Conservation (phyloP, 176 grass and related monocot species). For the Pontederia crassipes region DNA sequence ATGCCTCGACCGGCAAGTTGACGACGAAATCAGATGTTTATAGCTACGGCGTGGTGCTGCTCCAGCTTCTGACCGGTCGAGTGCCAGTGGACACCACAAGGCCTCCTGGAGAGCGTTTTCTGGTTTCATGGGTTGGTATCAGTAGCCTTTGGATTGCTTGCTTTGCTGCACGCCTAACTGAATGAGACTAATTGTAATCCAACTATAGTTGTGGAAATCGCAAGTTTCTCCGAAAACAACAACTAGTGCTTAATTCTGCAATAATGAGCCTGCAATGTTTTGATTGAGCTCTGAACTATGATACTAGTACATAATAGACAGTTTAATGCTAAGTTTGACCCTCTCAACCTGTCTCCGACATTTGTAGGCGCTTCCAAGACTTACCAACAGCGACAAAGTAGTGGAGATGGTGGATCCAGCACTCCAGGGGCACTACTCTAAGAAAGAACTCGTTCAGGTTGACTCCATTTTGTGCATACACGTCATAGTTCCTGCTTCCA, state of each 20-base stretch:
- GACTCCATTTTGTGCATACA: not conserved
- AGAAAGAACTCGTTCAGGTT: conserved; percentile 85
- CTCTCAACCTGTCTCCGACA: not conserved
- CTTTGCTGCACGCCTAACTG: no score
- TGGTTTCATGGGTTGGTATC: conserved; percentile 66
- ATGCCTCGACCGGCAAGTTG: conserved; percentile 72
- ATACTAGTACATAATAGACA: not conserved
- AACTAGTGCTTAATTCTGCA: no score
- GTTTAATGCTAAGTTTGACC: not conserved
- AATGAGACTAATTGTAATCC: no score
- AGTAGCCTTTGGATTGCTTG: not conserved
- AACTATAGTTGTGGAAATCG: no score
- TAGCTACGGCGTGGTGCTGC: conserved; percentile 70
- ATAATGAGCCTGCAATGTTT: no score
- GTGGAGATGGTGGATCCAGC: conserved; percentile 71
- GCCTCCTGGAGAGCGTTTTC: conserved; percentile 70
- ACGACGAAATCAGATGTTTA: conserved; percentile 97
- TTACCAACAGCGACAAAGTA: conserved; percentile 59
- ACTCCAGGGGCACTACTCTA: conserved; percentile 59
- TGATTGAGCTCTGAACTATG: no score
- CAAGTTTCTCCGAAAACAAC: no score
- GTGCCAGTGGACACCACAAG: conserved; percentile 59
- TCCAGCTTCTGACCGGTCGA: conserved; percentile 75
- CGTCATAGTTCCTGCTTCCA: no score
- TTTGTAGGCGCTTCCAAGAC: conserved; percentile 52